Evolutionary conservation across 164 flowering plant species (phyloP), one percentile per base, ranked within the genome.

Genomic region (Vitis rupestris): DNA sequence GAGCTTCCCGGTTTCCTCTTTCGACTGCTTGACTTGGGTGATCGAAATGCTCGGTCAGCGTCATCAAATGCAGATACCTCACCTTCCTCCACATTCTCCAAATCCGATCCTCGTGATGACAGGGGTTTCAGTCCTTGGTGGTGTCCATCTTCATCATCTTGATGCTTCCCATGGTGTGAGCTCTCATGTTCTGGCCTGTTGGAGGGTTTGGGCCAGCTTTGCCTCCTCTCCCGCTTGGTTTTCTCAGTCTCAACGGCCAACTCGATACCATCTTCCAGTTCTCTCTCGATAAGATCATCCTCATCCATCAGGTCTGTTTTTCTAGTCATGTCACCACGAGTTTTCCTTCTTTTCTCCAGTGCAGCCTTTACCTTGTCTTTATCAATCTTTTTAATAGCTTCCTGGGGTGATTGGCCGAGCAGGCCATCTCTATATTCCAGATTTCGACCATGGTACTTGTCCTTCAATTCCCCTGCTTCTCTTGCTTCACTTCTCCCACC

Each of bases 191-290:
- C 44, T 6, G 44, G 44, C 44, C 44, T 37, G 44, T 37, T 37
- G 7, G 4, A 3, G 7, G 44, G 7, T 3, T 72, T 70, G 3
- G 80, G 55, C 90, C 88, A 84, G 74, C 76, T 79, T 27, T 81
- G 90, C 74, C 82, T 83, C 56, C 83, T 76, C 60, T 85, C 93
- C 47, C 66, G 76, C 75, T 82, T 89, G 27, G 49, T 74, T 78
- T 83, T 90, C 76, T 90, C 95, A 59, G 71, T 81, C 72, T 83
- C 88, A 23, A 74, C 91, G 1, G 94, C 92, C 72, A 89, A 56
- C 75, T 92, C 98, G 63, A 94, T 70, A 8, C 93, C 98, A 75
- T 86, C 96, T 75, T 94, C 98, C 66, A 94, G 81, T 75, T 88
- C 95, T 69, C 87, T 82, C 82, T 90, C 97, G 68, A 92, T 90